phyloP scores from a whole-genome alignment of 768 basidiomycete species.

The Tulasnella sp. region DNA sequence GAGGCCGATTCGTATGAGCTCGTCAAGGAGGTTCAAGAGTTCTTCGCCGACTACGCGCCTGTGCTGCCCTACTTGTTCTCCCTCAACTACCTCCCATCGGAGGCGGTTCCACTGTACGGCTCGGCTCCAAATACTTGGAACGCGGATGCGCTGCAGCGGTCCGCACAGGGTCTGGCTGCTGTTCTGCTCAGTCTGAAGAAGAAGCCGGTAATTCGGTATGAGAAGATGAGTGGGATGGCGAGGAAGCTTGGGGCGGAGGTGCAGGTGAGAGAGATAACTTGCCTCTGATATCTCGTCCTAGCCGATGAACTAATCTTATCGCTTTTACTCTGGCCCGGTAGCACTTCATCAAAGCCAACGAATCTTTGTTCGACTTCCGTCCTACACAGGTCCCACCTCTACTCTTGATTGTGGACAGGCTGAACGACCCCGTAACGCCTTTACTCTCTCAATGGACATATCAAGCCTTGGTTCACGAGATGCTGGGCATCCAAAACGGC shows the following conservation, averaged over 20 bases:
- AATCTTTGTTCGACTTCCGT: conserved; percentile 84
- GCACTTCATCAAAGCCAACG: conserved; percentile 73
- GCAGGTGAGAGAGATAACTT: conserved; percentile 46
- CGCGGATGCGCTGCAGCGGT: conserved; percentile 57
- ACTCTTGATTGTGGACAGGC: conserved; percentile 82
- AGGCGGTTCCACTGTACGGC: conserved; percentile 57
- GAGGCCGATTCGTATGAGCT: conserved; percentile 94
- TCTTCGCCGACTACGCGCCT: conserved; percentile 93
- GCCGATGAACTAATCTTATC: conserved; percentile 15
- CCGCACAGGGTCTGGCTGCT: conserved; percentile 70
- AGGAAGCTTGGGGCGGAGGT: conserved; percentile 81
- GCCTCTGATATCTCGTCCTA: neutral
- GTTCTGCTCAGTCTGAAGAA: conserved; percentile 92
- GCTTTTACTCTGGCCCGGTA: conserved; percentile 26
- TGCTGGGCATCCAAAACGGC: conserved; percentile 88
- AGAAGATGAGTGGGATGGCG: conserved; percentile 86
- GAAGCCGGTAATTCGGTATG: conserved; percentile 88
- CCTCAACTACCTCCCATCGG: conserved; percentile 61
- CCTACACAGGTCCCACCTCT: conserved; percentile 80
- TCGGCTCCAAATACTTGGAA: conserved; percentile 66
- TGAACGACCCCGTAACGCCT: conserved; percentile 96
- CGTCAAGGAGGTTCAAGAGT: conserved; percentile 97
- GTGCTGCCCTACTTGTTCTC: conserved; percentile 81
- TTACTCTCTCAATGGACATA: conserved; percentile 98
- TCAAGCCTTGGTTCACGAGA: conserved; percentile 98